Percentiles rank a stretch among this genome's conserved stretches.
phyloP scores from a whole-genome alignment of 2,329 filamentous ascomycete species.

The Pseudohalonectria lignicola region DNA sequence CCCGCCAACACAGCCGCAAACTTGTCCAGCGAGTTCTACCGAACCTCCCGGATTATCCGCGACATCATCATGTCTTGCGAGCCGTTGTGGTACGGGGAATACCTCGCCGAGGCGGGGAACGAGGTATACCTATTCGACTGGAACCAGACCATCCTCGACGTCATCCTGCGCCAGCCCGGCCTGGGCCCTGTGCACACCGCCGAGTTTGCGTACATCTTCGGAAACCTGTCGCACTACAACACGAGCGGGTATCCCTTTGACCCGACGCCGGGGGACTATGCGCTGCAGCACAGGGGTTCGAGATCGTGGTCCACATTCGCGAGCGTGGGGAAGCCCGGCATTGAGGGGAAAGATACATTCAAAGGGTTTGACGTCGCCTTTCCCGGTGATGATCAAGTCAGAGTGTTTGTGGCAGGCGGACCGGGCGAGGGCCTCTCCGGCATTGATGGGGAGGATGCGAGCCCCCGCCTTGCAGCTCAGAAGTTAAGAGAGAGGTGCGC shows the following conservation, averaged over 20 bases:
- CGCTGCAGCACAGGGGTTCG: conserved; percentile 25
- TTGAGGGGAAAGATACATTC: conserved; percentile 22
- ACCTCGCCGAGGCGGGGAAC: conserved; percentile 22
- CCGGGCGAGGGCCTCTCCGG: conserved; percentile 28
- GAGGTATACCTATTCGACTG: conserved; percentile 36
- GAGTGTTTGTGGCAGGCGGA: conserved; percentile 32
- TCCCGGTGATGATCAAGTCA: conserved; percentile 10
- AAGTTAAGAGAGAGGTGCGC: conserved; percentile 32
- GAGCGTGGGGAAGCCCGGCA: conserved; percentile 21
- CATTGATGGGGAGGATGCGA: conserved; percentile 21
- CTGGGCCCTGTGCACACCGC: conserved; percentile 38
- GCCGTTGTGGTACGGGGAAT: conserved; percentile 27
- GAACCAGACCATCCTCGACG: conserved; percentile 42
- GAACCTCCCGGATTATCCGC: conserved; percentile 33
- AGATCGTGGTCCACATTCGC: conserved; percentile 37
- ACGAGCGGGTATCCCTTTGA: conserved; percentile 20
- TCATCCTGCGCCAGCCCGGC: conserved; percentile 25
- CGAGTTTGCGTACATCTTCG: conserved; percentile 42
- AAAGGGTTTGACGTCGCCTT: conserved; percentile 28
- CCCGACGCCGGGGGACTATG: conserved; percentile 25
- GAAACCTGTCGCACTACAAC: conserved; percentile 31
- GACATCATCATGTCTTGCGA: conserved; percentile 41
- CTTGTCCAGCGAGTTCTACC: conserved; percentile 35
- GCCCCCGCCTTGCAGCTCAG: conserved; percentile 24
- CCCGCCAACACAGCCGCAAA: conserved; percentile 20